Base-by-base conservation (phyloP, 1,284 basidiomycete genomes). In the Ustilago vetiveriae region DNA sequence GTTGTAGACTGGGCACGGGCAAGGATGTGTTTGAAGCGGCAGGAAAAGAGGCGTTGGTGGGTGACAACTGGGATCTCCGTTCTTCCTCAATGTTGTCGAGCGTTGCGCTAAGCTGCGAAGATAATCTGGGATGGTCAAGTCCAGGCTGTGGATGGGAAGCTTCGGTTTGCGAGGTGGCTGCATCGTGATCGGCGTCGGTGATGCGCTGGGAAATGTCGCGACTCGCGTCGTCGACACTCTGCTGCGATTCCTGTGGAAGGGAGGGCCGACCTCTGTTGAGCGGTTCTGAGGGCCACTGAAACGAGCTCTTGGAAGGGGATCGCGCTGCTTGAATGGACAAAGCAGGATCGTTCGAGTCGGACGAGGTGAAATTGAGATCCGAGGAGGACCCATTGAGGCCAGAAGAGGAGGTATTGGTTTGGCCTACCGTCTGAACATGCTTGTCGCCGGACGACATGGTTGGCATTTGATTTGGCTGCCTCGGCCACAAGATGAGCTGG, bases 201-300 rank as follows among this genome's bases (percentile, higher is more conserved):
- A 68, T 68, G 24, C 54, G 54, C n/a, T 68, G 44, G 11, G 50
- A 57, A 19, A 62, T 51, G 43, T 68, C 53, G 22, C 57, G 53
- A 16, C 57, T 68, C 32, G 51, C 65, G 19, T 63, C 47, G 13
- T 69, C 59, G 11, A 63, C 51, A 21, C 46, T 63, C 43, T 58
- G 48, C 17, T 69, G 66, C 16, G 55, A 63, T 7, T 69, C 53
- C 22, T 68, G 58, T 1, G 66, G 54, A 8, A 63, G 43, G 7
- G 66, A 57, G 6, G 46, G 54, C 23, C 59, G 40, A 11, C 54
- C 59, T 1, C 32, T 30, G 36, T 63, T 63, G 19, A 69, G 33
- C 13, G 66, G 66, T 22, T 69, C 59, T 2, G 59, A 69, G 0
- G 66, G 66, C 59, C 59, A 63, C 17, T 48, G 58, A 26, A 69